Evolutionary conservation across 192 early-diverging fungal species (phyloP), one percentile per base, ranked within the genome.

Genomic region (Lunasporangiospora selenospora): DNA sequence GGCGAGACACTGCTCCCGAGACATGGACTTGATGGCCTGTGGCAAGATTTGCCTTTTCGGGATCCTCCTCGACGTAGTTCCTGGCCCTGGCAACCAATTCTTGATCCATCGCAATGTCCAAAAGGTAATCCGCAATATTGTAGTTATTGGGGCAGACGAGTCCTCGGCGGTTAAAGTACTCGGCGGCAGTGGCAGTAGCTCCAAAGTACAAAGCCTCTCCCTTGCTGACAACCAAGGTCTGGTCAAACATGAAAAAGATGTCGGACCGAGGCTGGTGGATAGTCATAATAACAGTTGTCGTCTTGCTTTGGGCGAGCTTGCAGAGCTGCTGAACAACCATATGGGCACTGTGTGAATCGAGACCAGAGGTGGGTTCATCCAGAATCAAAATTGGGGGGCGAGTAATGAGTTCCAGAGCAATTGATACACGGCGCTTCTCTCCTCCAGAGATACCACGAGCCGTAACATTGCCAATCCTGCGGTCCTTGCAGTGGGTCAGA

Each of bases 361-460:
- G 76, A 6, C 94, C 94, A 6, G 87, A 89, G 0, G 92, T 94
- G 2, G 94, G 94, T 67, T 90, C 94, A 70, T 94, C 92, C 46
- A 94, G 80, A 75, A 96, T 90, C 51, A 96, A 80, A 30, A 89
- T 79, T 50, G 83, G 81, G 6, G 89, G 87, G 70, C 84, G 63
- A 6, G 81, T 86, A 2, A 85, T 83, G 19, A 88, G 61, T 56
- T 84, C 83, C 12, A 81, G 80, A 13, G 83, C 83, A 34, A 88
- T 88, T 36, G 79, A 79, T 32, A 83, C 82, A 54, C 87, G 82
- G 56, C 86, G 86, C 70, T 84, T 83, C 65, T 90, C 88, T 11
- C 87, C 88, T 36, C 88, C 87, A 30, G 80, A 84, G n/a, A 87
- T 77, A 41, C 88, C 88, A 47, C 87, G 85, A 18, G 87, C 26